Conservation (phyloP, 495 filamentous ascomycete species). For the Hypomontagnella monticulosa region DNA sequence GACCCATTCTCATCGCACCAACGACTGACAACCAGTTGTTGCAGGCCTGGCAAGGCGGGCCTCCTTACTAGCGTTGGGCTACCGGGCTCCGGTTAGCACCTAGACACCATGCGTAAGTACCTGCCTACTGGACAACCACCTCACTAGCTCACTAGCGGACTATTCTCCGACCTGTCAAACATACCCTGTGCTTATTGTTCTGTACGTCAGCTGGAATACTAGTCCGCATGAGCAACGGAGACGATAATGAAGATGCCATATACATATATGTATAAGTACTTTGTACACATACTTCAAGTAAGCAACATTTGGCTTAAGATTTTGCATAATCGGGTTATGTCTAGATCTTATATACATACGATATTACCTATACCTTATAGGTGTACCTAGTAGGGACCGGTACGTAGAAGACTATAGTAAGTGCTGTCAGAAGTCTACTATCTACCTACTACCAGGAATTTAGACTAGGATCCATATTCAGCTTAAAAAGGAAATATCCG, state of each 20-base stretch:
- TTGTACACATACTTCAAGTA: not conserved
- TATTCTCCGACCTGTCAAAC: slow-evolving; percentile 37
- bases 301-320: slow-evolving; percentile 8
- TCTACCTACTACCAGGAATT: slow-evolving; percentile 25
- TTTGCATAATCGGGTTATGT: slow-evolving; percentile 17
- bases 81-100: slow-evolving; percentile 10
- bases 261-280: no score
- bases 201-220: slow-evolving; percentile 34
- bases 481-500: slow-evolving; percentile 17
- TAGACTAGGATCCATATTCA: slow-evolving; percentile 24
- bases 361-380: slow-evolving; percentile 14
- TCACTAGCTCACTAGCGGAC: slow-evolving; percentile 26
- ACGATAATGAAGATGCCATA: not conserved
- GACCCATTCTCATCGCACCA: slow-evolving; percentile 32
- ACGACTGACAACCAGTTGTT: slow-evolving; percentile 34
- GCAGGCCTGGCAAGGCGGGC: slow-evolving; percentile 29
- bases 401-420: not conserved
- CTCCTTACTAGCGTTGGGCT: slow-evolving; percentile 34
- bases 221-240: slow-evolving; percentile 23
- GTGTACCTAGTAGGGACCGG: not conserved
- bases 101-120: slow-evolving; percentile 17
- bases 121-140: not conserved
- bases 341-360: slow-evolving; percentile 14
- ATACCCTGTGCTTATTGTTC: slow-evolving; percentile 19
- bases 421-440: slow-evolving; percentile 6